Conservation (phyloP, 106 monocot species). For the Agapanthus africanus region DNA sequence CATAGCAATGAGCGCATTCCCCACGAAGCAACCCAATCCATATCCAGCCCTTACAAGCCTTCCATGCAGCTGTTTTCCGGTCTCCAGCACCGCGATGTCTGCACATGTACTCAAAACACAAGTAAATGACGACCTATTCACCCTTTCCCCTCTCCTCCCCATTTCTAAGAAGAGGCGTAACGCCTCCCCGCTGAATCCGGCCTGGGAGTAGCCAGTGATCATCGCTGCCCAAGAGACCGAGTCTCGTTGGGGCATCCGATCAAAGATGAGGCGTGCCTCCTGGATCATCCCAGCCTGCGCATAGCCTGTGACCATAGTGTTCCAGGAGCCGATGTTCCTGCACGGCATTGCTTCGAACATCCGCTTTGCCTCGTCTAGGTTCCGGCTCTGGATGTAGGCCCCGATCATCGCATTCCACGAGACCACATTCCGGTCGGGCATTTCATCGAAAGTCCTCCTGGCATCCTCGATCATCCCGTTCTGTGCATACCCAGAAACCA, state of each 20-base stretch:
- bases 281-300: slow-evolving; percentile 43
- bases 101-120: slow-evolving; percentile 68
- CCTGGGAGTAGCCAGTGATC: slow-evolving; percentile 57
- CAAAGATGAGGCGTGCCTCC: slow-evolving; percentile 30
- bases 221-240: slow-evolving; percentile 63
- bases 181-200: slow-evolving; percentile 45
- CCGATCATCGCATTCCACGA: slow-evolving; percentile 74
- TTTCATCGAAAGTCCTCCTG: slow-evolving; percentile 38
- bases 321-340: slow-evolving; percentile 51
- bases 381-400: slow-evolving; percentile 34
- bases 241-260: slow-evolving; percentile 39
- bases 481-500: slow-evolving; percentile 67
- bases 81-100: slow-evolving; percentile 49
- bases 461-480: slow-evolving; percentile 54
- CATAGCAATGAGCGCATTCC: slow-evolving; percentile 69
- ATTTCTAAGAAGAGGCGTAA: slow-evolving; percentile 50
- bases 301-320: slow-evolving; percentile 59
- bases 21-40: slow-evolving; percentile 64
- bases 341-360: slow-evolving; percentile 56
- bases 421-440: slow-evolving; percentile 50
- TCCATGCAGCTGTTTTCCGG: slow-evolving; percentile 66
- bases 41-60: slow-evolving; percentile 60
- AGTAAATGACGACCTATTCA: slow-evolving; percentile 48
- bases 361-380: slow-evolving; percentile 28
- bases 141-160: slow-evolving; percentile 30